A percentile compares a stretch with the other conserved stretches of the same genome.
Evolutionary conservation across 768 basidiomycete species (phyloP).

Genomic region (Lentinula lateritia): DNA sequence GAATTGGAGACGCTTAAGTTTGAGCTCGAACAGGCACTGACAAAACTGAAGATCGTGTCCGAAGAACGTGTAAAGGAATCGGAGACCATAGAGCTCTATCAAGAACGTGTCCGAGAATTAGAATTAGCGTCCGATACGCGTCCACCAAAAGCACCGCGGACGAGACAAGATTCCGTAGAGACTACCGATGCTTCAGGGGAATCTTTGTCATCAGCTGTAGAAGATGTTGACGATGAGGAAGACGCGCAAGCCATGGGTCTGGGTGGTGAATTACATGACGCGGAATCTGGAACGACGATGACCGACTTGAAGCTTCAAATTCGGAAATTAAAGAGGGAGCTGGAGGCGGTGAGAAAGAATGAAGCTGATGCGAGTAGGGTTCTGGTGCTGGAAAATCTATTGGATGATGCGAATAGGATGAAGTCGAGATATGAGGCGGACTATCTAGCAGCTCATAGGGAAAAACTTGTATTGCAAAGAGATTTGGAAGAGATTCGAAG

Average conservation of each 20-base stretch:
- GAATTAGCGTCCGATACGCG: conserved; percentile 50
- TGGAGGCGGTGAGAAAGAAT: conserved; percentile 68
- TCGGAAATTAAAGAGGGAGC: conserved; percentile 73
- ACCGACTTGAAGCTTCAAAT: conserved; percentile 90
- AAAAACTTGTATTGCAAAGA: conserved; percentile 72
- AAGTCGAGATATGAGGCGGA: conserved; percentile 86
- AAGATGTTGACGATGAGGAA: conserved; percentile 34
- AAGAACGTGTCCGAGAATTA: conserved; percentile 85
- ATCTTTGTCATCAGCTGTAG: conserved; percentile 25
- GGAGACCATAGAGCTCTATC: conserved; percentile 83
- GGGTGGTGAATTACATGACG: conserved; percentile 84
- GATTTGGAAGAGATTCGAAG: conserved; percentile 86
- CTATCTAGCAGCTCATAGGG: conserved; percentile 79
- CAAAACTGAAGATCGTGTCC: conserved; percentile 58
- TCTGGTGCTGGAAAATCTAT: conserved; percentile 82
- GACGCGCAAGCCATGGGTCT: conserved; percentile 52
- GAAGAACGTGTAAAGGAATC: conserved; percentile 75
- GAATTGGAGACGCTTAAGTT: conserved; percentile 70
- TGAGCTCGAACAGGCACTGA: conserved; percentile 70
- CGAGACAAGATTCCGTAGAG: conserved; percentile 2
- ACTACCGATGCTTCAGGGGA: conserved; percentile 35
- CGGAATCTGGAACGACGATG: conserved; percentile 77
- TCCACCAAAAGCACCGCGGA: conserved; percentile 10
- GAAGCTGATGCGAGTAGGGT: conserved; percentile 73
- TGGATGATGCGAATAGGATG: conserved; percentile 89